Evolutionary conservation across 495 filamentous ascomycete genomes (phyloP).

Genomic region (Hyphodiscus hymeniophilus): DNA sequence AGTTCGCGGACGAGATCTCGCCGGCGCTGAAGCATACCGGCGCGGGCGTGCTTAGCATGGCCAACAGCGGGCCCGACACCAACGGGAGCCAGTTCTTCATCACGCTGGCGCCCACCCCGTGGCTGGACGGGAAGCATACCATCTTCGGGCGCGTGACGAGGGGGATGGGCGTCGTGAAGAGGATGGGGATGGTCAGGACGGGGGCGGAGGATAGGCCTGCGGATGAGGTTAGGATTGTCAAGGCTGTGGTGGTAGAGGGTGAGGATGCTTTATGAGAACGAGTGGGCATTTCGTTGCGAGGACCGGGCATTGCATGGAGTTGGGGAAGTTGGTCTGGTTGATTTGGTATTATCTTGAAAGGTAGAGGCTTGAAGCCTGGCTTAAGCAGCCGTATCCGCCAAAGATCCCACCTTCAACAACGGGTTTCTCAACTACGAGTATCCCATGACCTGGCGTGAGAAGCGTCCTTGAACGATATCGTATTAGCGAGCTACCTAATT

Average conservation of each 20-base stretch:
- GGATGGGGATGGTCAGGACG: conserved; percentile 89
- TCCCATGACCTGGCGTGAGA: no score
- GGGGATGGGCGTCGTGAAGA: conserved; percentile 73
- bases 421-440: no score
- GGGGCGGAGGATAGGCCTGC: conserved; percentile 69
- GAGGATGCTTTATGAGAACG: no score
- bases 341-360: no score
- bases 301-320: not conserved
- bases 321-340: no score
- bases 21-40: conserved; percentile 80
- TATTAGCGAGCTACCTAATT: no score
- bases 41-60: conserved; percentile 90
- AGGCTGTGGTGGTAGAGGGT: conserved; percentile 55
- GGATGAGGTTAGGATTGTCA: conserved; percentile 77
- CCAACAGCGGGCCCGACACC: conserved; percentile 87
- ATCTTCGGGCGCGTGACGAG: conserved; percentile 91
- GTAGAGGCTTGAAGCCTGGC: no score
- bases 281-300: no score
- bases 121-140: conserved; percentile 96
- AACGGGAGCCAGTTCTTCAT: conserved; percentile 89
- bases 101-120: conserved; percentile 89
- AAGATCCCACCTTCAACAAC: no score
- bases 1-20: conserved; percentile 87
- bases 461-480: no score
- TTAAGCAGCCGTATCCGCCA: no score